Base-by-base conservation (phyloP, 176 grass and related monocot species). In the Bothriochloa decipiens region DNA sequence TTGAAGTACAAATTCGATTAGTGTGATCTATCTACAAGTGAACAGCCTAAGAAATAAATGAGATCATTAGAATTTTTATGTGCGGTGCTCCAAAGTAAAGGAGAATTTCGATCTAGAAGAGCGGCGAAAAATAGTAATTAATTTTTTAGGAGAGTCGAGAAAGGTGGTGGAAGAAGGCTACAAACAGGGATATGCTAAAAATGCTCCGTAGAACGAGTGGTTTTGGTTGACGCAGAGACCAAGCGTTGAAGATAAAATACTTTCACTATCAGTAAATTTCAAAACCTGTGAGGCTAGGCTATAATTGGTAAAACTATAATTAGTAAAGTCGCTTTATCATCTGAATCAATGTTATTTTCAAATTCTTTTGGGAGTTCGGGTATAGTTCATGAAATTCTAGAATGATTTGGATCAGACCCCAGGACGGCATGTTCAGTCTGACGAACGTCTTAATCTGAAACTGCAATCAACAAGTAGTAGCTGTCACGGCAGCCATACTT, bases 171-270 rank as follows among this genome's bases (percentile, higher is more conserved):
- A 83, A 74, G 47, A 74, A 74, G 74, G 74, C 74, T 72, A 78
- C 11, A 41, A 86, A 60, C 7, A 75, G 60, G 68, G 67, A 69
- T 74, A 52, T 78, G 84, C 75, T 69, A 87, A 87, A 83, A 87
- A 79, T 74, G 82, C 11, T 83, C 8, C 22, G 11, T 55, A 46
- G 35, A 78, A 90, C 37, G 80, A 83, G 68, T 68, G 88, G 82
- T 41, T 81, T 70, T 81, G 58, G 81, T 89, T 63, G 61, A 74
- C 29, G 27, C 70, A 63, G 76, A 80, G 22, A 80, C 65, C 40
- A 83, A 72, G 53, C 45, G 32, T 52, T 27, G 41, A 49, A 47
- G 10, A 41, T 23, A 73, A 73, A 32, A 32, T 64, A 14, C 18
- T 88, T 83, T 27, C 18, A 14, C 23, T 58, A 33, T 68, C 60